Base-by-base conservation (phyloP, 257 asterid genomes). In the Cinchona pubescens region DNA sequence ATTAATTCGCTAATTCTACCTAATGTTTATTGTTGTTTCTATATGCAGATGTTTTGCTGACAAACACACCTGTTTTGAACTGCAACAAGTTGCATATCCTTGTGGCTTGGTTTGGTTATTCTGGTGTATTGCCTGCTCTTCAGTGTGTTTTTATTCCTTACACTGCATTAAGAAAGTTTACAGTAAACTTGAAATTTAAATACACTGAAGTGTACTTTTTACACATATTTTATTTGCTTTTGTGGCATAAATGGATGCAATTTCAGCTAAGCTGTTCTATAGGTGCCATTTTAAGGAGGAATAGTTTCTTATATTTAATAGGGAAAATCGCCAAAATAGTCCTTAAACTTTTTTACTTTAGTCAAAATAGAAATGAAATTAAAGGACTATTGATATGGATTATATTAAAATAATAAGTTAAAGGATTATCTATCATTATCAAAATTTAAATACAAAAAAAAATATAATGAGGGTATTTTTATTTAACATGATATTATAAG, bases 41-140 rank as follows among this genome's bases (percentile, higher is more conserved):
- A 0, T 65, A 12, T 86, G 90, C 92, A 89, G 95, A 85, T 60
- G 72, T 83, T 77, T 69, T 91, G 95, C 79, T 81, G 91, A n/a
- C n/a, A n/a, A n/a, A n/a, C n/a, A n/a, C n/a, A n/a, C 85, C 81
- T 89, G 71, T 89, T 86, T 80, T 90, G 88, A 86, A 71, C 83
- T 82, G 76, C 69, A 4, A n/a, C 15, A 11, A 38, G 23, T 18
- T 58, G 53, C n/a, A n/a, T n/a, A 55, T 45, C 38, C 32, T 42
- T 16, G 34, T 16, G 69, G 69, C 49, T 55, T 6, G 58, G 25
- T 56, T 56, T 7, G 13, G 30, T n/a, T 25, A 25, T 25, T n/a
- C 15, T 15, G n/a, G n/a, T 11, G 42, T 11, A 74, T 32, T 72
- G 38, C 56, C 55, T 37, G 67, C 67, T 27, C 14, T 71, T 55